phyloP scores from a whole-genome alignment of 1,139 yeast species.

The Nadsonia commutata region DNA sequence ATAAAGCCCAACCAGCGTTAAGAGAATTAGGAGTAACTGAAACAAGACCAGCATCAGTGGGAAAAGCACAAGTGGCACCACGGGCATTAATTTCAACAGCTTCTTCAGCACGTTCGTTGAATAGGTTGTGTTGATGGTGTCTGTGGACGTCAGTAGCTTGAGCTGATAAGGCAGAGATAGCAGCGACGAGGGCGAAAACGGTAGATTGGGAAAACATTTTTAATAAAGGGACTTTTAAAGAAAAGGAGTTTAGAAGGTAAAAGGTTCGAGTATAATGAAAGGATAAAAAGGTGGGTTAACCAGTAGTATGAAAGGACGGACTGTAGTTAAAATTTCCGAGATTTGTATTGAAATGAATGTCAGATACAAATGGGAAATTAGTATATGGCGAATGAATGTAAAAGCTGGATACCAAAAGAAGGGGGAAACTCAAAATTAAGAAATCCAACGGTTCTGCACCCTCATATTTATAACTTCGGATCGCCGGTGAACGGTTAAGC shows the following conservation, averaged over 20 bases:
- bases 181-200: neutral
- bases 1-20: slow-evolving; percentile 83
- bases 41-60: slow-evolving; percentile 52
- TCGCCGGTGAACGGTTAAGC: too few species aligned
- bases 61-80: slow-evolving; percentile 48
- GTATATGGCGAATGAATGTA: neutral
- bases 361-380: neutral
- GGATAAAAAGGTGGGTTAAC: too few species aligned
- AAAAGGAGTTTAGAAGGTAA: neutral
- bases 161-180: neutral
- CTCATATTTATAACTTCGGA: neutral
- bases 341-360: neutral
- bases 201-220: neutral
- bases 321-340: neutral
- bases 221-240: neutral
- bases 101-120: neutral
- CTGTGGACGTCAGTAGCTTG: neutral
- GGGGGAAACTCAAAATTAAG: too few species aligned
- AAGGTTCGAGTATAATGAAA: neutral
- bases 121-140: neutral
- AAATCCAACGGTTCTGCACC: too few species aligned
- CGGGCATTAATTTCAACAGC: slow-evolving; percentile 8
- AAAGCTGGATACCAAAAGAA: neutral
- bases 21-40: slow-evolving; percentile 40
- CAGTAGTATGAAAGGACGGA: neutral